phyloP scores from a whole-genome alignment of 306 rosid species.

The Ormosia semicastrata region DNA sequence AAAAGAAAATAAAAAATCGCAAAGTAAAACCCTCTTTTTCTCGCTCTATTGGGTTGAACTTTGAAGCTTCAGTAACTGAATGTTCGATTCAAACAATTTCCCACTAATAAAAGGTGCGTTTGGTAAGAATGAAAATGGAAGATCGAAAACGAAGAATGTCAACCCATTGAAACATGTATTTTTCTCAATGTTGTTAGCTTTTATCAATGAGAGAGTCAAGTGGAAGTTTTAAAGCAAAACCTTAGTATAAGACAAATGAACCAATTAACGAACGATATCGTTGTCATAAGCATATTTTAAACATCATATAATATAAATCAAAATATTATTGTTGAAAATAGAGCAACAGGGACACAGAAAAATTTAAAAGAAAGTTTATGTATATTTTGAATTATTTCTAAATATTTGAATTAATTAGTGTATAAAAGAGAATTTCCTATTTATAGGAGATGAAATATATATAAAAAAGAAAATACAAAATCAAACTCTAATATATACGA shows the following conservation, averaged over 20 bases:
- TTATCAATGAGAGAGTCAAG: no score
- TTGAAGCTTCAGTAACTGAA: neutral
- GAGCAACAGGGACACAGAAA: no score
- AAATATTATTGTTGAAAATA: no score
- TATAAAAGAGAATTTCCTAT: no score
- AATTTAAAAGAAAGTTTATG: no score
- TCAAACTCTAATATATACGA: no score
- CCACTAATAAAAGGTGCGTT: neutral
- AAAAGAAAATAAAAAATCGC: neutral
- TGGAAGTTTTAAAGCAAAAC: neutral
- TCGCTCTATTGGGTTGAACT: neutral
- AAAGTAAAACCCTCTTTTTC: constrained; percentile 11
- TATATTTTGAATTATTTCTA: no score
- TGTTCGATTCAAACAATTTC: neutral
- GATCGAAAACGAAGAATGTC: constrained; percentile 10
- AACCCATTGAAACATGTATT: constrained; percentile 15
- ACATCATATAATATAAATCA: neutral
- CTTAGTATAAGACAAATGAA: constrained; percentile 18
- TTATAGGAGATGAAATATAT: no score
- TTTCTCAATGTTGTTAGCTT: neutral
- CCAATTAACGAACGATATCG: neutral
- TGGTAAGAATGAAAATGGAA: neutral
- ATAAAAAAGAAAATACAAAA: no score
- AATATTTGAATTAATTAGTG: no score
- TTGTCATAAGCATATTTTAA: constrained; percentile 17